Percentiles rank a stretch among this genome's conserved stretches.
Evolutionary conservation across 2,329 filamentous ascomycete species (phyloP).

Genomic region (Pestalotiopsis sp.): DNA sequence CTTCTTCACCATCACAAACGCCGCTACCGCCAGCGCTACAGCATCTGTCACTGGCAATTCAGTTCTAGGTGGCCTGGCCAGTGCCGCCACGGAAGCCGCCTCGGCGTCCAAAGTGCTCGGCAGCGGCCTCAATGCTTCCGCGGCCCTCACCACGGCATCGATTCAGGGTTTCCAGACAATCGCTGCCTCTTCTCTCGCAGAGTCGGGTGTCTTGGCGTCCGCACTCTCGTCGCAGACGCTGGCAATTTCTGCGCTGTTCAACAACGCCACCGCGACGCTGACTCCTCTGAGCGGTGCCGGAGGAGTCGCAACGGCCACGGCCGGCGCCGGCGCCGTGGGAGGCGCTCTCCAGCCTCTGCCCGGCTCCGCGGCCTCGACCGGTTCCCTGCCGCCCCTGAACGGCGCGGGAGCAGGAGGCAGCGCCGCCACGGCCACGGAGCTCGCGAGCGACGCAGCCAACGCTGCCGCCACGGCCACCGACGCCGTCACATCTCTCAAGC

Average conservation of each 20-base stretch:
- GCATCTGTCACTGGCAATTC: no score
- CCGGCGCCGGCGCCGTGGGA: background rate
- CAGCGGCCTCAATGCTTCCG: background rate
- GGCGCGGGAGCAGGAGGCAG: background rate
- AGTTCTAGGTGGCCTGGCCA: background rate
- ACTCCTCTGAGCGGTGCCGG: background rate
- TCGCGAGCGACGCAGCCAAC: background rate
- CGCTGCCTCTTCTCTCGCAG: background rate
- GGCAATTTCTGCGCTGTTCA: background rate
- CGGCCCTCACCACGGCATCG: background rate
- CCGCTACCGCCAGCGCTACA: background rate
- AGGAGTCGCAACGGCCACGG: background rate
- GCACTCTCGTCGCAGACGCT: background rate
- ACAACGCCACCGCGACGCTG: background rate
- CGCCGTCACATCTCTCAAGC: background rate
- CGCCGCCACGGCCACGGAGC: background rate
- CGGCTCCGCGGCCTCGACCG: background rate
- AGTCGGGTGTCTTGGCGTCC: background rate
- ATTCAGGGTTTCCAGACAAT: constrained; percentile 2
- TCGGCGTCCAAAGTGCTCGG: background rate
- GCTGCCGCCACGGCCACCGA: background rate
- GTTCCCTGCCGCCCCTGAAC: background rate
- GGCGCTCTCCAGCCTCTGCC: background rate
- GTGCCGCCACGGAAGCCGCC: background rate
- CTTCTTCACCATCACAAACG: background rate